phyloP scores from a whole-genome alignment of 768 basidiomycete species.

The Thelephora ganbajun region DNA sequence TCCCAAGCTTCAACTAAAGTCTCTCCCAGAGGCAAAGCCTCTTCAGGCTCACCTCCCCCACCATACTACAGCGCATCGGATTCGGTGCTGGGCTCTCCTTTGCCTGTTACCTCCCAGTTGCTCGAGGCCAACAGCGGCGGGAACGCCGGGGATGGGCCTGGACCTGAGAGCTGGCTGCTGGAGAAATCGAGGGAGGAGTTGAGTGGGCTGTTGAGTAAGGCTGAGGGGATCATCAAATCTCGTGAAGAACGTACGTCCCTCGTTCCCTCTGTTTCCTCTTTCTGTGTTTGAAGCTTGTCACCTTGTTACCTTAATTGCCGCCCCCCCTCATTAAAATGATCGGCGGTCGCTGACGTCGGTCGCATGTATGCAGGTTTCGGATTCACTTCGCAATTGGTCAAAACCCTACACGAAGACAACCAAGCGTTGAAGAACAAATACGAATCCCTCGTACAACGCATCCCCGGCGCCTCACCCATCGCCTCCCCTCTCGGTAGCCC shows the following conservation, averaged over 20 bases:
- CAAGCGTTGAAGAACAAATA: slow-evolving; percentile 56
- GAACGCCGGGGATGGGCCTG: slow-evolving; percentile 8
- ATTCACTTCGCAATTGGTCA: slow-evolving; percentile 52
- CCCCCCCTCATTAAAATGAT: not conserved
- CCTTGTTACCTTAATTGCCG: too few species aligned
- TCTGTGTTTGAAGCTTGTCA: not conserved
- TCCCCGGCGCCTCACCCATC: slow-evolving; percentile 22
- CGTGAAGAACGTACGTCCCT: slow-evolving; percentile 55
- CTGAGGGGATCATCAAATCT: slow-evolving; percentile 62
- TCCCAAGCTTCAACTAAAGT: slow-evolving; percentile 14
- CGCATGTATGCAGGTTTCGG: slow-evolving; percentile 38
- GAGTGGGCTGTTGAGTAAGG: slow-evolving; percentile 52
- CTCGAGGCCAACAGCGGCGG: slow-evolving; percentile 11
- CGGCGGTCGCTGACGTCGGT: not conserved
- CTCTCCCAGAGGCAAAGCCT: slow-evolving; percentile 19
- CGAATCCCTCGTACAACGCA: slow-evolving; percentile 50
- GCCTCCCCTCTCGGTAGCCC: slow-evolving; percentile 6
- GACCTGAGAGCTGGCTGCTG: slow-evolving; percentile 34
- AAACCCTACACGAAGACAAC: slow-evolving; percentile 58
- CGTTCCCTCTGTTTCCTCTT: not conserved
- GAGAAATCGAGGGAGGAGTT: slow-evolving; percentile 67
- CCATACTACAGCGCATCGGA: slow-evolving; percentile 36
- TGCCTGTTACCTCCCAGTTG: slow-evolving; percentile 22
- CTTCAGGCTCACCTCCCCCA: slow-evolving; percentile 28
- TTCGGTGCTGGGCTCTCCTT: slow-evolving; percentile 24